Percentiles rank a stretch among this genome's conserved stretches.
phyloP scores from a whole-genome alignment of 2,329 filamentous ascomycete genomes.

The Fusarium fracticaudum region DNA sequence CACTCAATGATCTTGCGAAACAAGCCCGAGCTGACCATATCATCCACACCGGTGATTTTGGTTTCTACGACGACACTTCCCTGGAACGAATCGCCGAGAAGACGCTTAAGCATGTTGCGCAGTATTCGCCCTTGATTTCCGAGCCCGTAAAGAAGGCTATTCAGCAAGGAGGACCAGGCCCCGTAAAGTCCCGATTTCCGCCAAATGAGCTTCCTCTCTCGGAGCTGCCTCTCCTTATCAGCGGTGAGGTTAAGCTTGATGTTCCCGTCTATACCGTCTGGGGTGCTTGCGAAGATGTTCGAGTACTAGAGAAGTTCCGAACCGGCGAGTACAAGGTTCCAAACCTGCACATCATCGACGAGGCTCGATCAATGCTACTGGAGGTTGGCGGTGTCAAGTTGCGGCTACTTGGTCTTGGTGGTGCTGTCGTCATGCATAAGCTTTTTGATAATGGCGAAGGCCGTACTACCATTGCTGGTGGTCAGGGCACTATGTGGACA shows the following conservation, averaged over 20 bases:
- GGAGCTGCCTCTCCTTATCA: slow-evolving; percentile 88
- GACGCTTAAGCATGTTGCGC: slow-evolving; percentile 96
- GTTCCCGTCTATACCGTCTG: slow-evolving; percentile 98
- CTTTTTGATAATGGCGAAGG: slow-evolving; percentile 98
- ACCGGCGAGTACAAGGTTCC: slow-evolving; percentile 97
- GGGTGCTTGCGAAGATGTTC: slow-evolving; percentile 98
- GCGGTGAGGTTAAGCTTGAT: slow-evolving; percentile 88
- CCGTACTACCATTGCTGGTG: slow-evolving; percentile 96
- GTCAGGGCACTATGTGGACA: slow-evolving; percentile 99
- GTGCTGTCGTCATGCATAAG: slow-evolving; percentile 99
- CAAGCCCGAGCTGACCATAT: slow-evolving; percentile 96
- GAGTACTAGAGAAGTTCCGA: slow-evolving; percentile 95
- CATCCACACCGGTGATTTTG: slow-evolving; percentile 98
- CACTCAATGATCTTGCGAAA: slow-evolving; percentile 94
- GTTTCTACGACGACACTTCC: slow-evolving; percentile 97
- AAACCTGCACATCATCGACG: slow-evolving; percentile 98
- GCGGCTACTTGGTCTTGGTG: slow-evolving; percentile 89
- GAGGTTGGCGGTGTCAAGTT: slow-evolving; percentile 97
- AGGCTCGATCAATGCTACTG: slow-evolving; percentile 93
- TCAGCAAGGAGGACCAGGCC: slow-evolving; percentile 71
- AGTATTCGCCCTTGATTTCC: slow-evolving; percentile 94
- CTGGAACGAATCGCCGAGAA: slow-evolving; percentile 98
- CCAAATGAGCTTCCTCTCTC: slow-evolving; percentile 88
- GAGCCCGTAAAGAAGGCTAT: slow-evolving; percentile 78
- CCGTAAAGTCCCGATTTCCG: slow-evolving; percentile 86